Percentiles rank a stretch among this genome's conserved stretches.
Evolutionary conservation across 352 stramenopile species (phyloP).

Genomic region (Pythium pectinolyticum): DNA sequence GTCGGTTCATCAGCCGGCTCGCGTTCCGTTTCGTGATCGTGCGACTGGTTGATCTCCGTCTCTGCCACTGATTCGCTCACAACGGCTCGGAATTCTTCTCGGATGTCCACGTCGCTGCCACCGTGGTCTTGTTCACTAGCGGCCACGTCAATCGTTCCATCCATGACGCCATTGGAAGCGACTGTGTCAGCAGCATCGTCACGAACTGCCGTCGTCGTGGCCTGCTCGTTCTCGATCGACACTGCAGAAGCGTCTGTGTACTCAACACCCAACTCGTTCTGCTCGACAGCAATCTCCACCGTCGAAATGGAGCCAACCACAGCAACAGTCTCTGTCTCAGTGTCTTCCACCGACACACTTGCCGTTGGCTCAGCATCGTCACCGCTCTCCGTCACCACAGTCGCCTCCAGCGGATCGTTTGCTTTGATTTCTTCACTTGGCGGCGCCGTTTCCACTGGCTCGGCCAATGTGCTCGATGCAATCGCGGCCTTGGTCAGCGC

Average conservation of each 20-base stretch:
- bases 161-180: background rate
- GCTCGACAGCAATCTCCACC: constrained; percentile 17
- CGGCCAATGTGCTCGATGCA: constrained; percentile 38
- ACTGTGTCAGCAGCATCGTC: background rate
- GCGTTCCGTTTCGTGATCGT: no score
- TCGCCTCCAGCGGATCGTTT: background rate
- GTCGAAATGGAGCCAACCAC: background rate
- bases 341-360: background rate
- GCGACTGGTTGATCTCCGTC: no score
- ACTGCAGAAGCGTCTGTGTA: background rate
- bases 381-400: no score
- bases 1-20: no score
- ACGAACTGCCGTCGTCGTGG: no score
- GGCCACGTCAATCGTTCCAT: background rate
- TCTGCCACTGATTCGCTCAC: no score
- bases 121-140: background rate
- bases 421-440: background rate
- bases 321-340: background rate
- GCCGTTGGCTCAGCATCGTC: background rate
- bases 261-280: constrained; percentile 2
- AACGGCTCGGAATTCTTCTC: no score
- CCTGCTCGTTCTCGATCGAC: background rate
- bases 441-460: background rate
- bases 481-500: constrained; percentile 31
- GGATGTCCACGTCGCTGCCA: no score